Base-by-base conservation (phyloP, 805 yeast genomes). In the Metschnikowia picachoensis region DNA sequence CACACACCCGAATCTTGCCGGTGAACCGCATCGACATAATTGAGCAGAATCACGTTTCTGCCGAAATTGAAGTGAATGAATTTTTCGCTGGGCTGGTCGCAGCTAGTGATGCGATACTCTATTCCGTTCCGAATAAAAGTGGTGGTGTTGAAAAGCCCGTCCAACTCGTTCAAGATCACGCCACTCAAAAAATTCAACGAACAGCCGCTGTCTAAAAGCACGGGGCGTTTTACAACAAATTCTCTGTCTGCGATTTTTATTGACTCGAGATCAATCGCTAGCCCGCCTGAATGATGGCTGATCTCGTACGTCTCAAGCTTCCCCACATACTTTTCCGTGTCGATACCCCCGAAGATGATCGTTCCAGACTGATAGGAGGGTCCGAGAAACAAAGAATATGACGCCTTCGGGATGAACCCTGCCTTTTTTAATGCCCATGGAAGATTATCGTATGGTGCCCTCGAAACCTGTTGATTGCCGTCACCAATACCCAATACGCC, bases 321-420 rank as follows among this genome's bases (percentile, higher is more conserved):
- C 34, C 53, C 51, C 12, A 55, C 31, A 54, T 63, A 68, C 55
- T 70, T 71, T 39, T 70, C 67, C 45, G 64, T 66, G 52, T 70
- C 75, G n/a, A 68, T 66, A 4, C 73, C 75, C 2, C 76, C 76
- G 58, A 70, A 70, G 46, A 70, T 59, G 15, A 71, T 49, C 27
- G 60, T 54, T 12, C 75, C 76, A 2, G 60, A 25, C 4, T 37
- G 44, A 12, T 64, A 52, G 5, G 31, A n/a, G 2, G 66, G 63
- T 52, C 80, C 76, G 60, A 87, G 69, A 56, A 68, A 84, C 43
- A 87, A 65, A 0, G 91, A 84, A 60, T 83, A 87, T 0, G 78
- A 78, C 35, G 73, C 71, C 38, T 74, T 72, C 37, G 72, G 55
- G 44, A 80, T 85, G 35, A 77, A 54, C 0, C 90, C 90, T 43